A percentile compares a stretch with the other conserved stretches of the same genome.
phyloP scores from a whole-genome alignment of 1,284 basidiomycete species.

The Thecaphora frezii region DNA sequence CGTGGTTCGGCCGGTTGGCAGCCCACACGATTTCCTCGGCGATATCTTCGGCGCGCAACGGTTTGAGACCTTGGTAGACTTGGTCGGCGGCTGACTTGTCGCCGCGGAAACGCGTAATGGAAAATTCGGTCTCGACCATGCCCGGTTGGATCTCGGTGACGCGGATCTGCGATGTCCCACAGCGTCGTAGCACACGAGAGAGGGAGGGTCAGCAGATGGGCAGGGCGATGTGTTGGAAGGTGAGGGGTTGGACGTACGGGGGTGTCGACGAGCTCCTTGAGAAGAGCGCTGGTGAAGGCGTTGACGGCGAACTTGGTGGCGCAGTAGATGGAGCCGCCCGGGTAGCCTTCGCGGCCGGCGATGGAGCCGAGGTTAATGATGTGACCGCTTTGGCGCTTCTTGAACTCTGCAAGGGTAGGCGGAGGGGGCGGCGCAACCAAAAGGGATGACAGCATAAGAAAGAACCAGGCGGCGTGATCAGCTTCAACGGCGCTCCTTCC shows the following conservation, averaged over 20 bases:
- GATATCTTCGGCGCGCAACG: conserved; percentile 52
- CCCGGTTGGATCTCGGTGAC: conserved; percentile 63
- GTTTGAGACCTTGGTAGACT: conserved; percentile 54
- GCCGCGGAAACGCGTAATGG: conserved; percentile 43
- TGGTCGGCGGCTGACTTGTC: conserved; percentile 42
- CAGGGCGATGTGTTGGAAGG: background rate
- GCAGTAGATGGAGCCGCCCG: conserved; percentile 58
- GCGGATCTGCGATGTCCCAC: conserved; percentile 23
- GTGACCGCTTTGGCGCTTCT: conserved; percentile 80
- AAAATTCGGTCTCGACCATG: conserved; percentile 75
- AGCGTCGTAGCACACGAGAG: too few species aligned
- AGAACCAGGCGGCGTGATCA: background rate
- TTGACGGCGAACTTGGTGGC: conserved; percentile 81
- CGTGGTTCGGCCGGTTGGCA: conserved; percentile 67
- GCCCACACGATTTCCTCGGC: conserved; percentile 98
- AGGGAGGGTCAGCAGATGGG: background rate
- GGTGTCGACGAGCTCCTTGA: conserved; percentile 85
- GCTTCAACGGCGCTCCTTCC: too few species aligned
- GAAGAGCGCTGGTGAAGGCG: conserved; percentile 79
- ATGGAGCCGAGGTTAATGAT: conserved; percentile 95
- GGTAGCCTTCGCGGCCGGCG: conserved; percentile 86
- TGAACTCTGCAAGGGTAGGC: conserved; percentile 71
- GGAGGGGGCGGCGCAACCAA: too few species aligned
- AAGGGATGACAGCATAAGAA: background rate
- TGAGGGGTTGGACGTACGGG: conserved; percentile 3